phyloP scores from a whole-genome alignment of 768 basidiomycete genomes.

The Hygrocybe coccinea region DNA sequence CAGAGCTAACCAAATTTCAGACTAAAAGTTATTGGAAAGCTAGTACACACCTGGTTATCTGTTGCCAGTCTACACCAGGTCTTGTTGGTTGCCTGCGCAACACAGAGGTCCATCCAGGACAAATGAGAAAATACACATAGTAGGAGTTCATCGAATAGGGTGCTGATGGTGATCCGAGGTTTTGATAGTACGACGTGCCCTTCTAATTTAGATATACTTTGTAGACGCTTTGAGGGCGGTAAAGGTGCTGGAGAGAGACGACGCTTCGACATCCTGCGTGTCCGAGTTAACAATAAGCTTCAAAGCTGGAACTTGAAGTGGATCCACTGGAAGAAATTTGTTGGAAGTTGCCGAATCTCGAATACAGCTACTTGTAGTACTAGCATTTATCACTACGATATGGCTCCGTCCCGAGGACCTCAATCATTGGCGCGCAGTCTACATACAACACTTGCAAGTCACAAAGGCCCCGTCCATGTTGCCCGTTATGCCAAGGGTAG shows the following conservation, averaged over 20 bases:
- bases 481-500: slow-evolving; percentile 86
- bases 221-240: slow-evolving; percentile 57
- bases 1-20: slow-evolving; percentile 47
- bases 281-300: no score
- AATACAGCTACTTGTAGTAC: slow-evolving; percentile 7
- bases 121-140: slow-evolving; percentile 71
- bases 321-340: no score
- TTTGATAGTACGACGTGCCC: slow-evolving; percentile 6
- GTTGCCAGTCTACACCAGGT: slow-evolving; percentile 64
- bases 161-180: slow-evolving; percentile 42
- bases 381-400: slow-evolving; percentile 27
- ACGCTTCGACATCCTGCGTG: slow-evolving; percentile 42
- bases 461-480: slow-evolving; percentile 85
- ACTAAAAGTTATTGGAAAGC: slow-evolving; percentile 1
- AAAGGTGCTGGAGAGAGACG: slow-evolving; percentile 43
- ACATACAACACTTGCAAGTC: slow-evolving; percentile 57
- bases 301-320: no score
- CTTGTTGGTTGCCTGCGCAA: slow-evolving; percentile 53
- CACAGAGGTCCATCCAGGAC: slow-evolving; percentile 62
- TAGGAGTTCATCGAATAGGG: slow-evolving; percentile 71
- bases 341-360: neutral
- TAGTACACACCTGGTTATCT: slow-evolving; percentile 54
- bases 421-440: slow-evolving; percentile 53
- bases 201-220: slow-evolving; percentile 18
- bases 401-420: slow-evolving; percentile 52